Evolutionary conservation across 2,329 filamentous ascomycete genomes (phyloP), one percentile per base, ranked within the genome.

Genomic region (Microdochium trichocladiopsis): DNA sequence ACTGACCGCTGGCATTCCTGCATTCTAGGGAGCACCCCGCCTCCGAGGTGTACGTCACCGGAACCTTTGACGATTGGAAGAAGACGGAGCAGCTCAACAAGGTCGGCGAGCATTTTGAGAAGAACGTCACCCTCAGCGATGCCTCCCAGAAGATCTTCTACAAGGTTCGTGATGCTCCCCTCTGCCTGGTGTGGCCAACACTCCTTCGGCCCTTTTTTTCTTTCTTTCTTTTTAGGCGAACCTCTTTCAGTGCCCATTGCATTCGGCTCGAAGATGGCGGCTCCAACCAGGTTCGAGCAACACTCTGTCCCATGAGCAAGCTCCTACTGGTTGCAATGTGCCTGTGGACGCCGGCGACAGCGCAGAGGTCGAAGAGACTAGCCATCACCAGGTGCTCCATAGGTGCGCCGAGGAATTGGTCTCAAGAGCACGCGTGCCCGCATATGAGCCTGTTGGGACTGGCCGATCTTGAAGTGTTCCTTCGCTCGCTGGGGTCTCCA

Each of bases 61-160:
- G 94, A 67, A 93, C 89, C 57, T 97, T 97, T 68, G 93, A 97
- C 73, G 81, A 90, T 74, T 99, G 94, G 94, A 80, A 81, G 60
- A 93, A 94, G 78, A 90, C 84, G 52, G 82, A 93, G 69, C 82
- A 88, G 75, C 80, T 99, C 53, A 84, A 91, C 48, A 90, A 90
- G 73, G 78, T 83, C 41, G 87, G 80, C 66, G 76, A 83, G 57
- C 63, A 79, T 61, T 95, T 95, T 70, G 78, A 87, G 71, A 96
- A 96, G 77, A 82, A 83, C 31, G 90, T 99, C 55, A 75, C 82
- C 51, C 77, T 97, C 31, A 76, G 86, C 49, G 75, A 82, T 52
- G 72, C 76, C 16, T 73, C 76, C 49, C 75, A 85, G 57, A 96
- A 94, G 74, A 86, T 95, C 61, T 85, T 86, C 66, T 99, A 96